phyloP scores from a whole-genome alignment of 106 monocot species.

The Dendrobium huoshanense region DNA sequence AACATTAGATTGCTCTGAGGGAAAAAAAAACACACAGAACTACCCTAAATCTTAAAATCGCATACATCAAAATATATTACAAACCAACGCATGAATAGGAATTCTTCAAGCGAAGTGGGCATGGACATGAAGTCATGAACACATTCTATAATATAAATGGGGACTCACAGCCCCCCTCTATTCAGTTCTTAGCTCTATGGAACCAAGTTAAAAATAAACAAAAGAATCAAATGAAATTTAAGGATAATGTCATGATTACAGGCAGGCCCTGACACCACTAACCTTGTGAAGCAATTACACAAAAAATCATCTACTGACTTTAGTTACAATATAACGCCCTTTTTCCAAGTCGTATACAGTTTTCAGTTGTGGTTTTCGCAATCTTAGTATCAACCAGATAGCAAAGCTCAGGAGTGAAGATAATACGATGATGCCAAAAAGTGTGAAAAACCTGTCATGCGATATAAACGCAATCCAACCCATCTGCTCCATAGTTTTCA shows the following conservation, averaged over 20 bases:
- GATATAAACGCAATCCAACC: conserved; percentile 26
- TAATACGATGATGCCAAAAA: conserved; percentile 14
- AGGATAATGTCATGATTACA: not conserved
- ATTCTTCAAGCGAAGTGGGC: too few species aligned
- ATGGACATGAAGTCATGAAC: too few species aligned
- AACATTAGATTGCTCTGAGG: too few species aligned
- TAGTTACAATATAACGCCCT: conserved; percentile 76
- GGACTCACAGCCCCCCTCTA: not conserved
- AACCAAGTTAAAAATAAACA: not conserved
- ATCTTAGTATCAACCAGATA: conserved; percentile 41
- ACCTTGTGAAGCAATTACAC: not conserved
- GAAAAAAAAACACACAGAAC: too few species aligned
- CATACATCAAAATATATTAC: too few species aligned
- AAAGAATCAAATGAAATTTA: conserved; percentile 3
- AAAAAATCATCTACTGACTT: conserved; percentile 33
- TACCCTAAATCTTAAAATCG: too few species aligned
- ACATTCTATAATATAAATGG: too few species aligned
- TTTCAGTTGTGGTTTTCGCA: conserved; percentile 64
- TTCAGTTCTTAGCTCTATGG: not conserved
- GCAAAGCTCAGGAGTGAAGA: conserved; percentile 19
- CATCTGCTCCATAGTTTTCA: conserved; percentile 23
- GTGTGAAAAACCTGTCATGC: conserved; percentile 14
- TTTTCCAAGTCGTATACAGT: conserved; percentile 92
- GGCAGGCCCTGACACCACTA: not conserved
- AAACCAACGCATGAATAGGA: too few species aligned